Base-by-base conservation (phyloP, 192 early-diverging fungal genomes). In the Coemansia sp. region DNA sequence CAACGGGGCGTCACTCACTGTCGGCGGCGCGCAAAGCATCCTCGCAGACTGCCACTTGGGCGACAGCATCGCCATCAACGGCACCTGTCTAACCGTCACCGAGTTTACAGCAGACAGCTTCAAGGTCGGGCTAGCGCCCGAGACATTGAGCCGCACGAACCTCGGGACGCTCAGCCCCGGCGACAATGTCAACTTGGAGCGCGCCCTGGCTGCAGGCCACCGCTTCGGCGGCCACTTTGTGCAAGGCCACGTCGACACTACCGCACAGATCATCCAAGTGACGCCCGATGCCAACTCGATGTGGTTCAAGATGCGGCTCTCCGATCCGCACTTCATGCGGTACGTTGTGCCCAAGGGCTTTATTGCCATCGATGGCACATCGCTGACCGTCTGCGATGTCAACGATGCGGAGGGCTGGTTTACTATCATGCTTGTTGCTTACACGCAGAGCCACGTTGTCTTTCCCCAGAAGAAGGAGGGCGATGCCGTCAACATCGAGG, bases 211-310 rank as follows among this genome's bases (percentile, higher is more conserved):
- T 2, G 89, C 89, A 13, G 84, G 83, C 19, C 91, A 92, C 46
- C 89, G 95, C 34, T 93, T 96, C 69, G 97, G 97, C 60, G 97
- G 97, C 4, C 97, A 99, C 76, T 89, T 96, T 83, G 97, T 99
- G 34, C 93, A 95, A 74, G 96, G 95, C 33, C 97, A 99, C 66
- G 89, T 99, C 49, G 95, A 99, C 71, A 85, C 86, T 20, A 92
- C 93, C 0, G 91, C 92, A 49, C 83, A 78, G 40, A 90, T 99
- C 61, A 63, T 85, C 50, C 80, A 84, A 35, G 87, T 88, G 23
- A 86, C 81, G 1, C 91, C 91, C n/a, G 97, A 99, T 63, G 92
- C 83, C 8, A 97, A 98, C 83, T 94, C 91, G 38, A 73, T 91
- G 57, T 87, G 90, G 82, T 85, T 89, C 76, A 87, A 79, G 34